Evolutionary conservation across 225 moss, liverwort and hornwort genomes (phyloP), one percentile per base, ranked within the genome.

Genomic region (Pleurozium schreberi): DNA sequence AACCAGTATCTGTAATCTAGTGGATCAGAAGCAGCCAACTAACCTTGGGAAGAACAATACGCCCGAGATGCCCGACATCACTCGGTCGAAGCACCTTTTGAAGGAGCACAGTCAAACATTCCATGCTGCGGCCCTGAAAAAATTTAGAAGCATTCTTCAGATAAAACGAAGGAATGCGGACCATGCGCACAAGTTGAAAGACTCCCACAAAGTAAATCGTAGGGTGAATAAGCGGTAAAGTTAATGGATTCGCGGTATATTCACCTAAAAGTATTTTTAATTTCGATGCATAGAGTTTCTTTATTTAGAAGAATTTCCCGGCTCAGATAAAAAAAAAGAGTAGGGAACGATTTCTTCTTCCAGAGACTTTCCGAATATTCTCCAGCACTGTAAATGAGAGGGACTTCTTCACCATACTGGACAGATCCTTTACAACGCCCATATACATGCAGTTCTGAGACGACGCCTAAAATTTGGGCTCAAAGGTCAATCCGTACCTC

Each of bases 11-110:
- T 38, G 26, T 68, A 79, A 47, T 11, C 28, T 53, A 50, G 34
- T 49, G 67, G 26, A 83, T 58, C 49, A 80, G 36, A 70, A 75
- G 28, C 40, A 87, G 45, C 15, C 28, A 77, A 85, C 91, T 65
- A 42, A 94, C 94, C 94, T 93, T 94, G 22, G 94, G 93, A 87
- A 94, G 89, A 78, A 94, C 47, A 34, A 94, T 94, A 83, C 94
- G 94, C 84, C 94, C 94, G 25, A 94, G 92, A 85, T 87, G 91
- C 14, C 90, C 78, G 20, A 93, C 94, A 92, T 94, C 94, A 79
- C 93, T 94, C 43, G 87, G 88, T 84, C 88, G 92, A 70, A 94
- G 92, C 33, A 90, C 93, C 88, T 94, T 94, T 25, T 87, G 92
- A 65, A 94, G 75, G 53, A 94, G 87, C 23, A 92, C 27, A 52